Evolutionary conservation across 2,329 filamentous ascomycete genomes (phyloP), one percentile per base, ranked within the genome.

Genomic region (Zymoseptoria pseudotritici): DNA sequence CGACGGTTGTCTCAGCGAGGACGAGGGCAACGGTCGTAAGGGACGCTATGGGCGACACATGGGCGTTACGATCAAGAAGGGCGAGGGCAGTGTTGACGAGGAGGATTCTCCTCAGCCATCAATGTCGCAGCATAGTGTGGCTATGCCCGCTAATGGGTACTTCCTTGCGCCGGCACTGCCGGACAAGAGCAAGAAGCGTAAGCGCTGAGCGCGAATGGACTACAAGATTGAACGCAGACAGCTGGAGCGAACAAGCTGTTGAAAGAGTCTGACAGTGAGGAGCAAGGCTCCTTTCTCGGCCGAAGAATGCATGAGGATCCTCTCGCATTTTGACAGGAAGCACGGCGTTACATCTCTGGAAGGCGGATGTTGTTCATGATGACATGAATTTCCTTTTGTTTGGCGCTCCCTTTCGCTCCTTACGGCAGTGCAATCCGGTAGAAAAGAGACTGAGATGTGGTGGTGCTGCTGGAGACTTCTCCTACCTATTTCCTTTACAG

Each of bases 11-110:
- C 86, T 99, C 75, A 97, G 92, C 75, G 94, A 99, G 76, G 94
- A 99, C 69, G 94, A 99, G 76, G 91, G 91, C 65, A 97, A 97
- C 74, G 94, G 93, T 65, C 89, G 94, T 71, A 97, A 97, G 76
- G 94, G 94, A 64, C 87, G 94, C 60, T 97, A 97, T 69, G 84
- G 86, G 61, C 80, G 86, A 60, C 82, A 87, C 72, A 86, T 88
- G 85, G 83, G 86, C 57, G 84, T 87, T 31, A 78, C 84, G 1
- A 81, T 87, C 63, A 87, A 86, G 76, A 86, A 85, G 70, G 72
- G 63, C 36, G 70, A 67, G 8, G 66, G 65, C 24, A 67, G 59
- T 17, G 55, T 62, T 31, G 60, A 55, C 7, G 58, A 57, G 20
- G 57, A 57, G 21, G 64, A 61, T 6, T 36, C 56, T 17, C 54